phyloP scores from a whole-genome alignment of 75 land plant genomes.

The Cunninghamia lanceolata region DNA sequence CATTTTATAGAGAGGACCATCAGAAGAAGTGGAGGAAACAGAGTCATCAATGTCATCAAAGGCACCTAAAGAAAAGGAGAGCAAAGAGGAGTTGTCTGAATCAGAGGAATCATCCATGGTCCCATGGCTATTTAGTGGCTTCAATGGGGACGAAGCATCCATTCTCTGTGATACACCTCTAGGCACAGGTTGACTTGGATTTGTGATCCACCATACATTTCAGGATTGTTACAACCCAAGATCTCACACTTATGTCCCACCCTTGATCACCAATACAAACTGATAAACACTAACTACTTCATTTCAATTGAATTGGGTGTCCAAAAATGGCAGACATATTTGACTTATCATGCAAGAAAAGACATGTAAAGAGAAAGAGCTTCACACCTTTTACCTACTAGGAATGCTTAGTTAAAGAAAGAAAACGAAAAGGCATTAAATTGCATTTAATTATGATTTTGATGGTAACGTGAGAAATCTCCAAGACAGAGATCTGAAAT shows the following conservation, averaged over 20 bases:
- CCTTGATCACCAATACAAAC: too few species aligned
- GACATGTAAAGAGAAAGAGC: too few species aligned
- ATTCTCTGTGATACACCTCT: slow-evolving; percentile 6
- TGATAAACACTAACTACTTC: neutral
- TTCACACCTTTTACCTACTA: too few species aligned
- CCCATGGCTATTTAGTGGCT: slow-evolving; percentile 10
- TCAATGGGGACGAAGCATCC: slow-evolving; percentile 9
- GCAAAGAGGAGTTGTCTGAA: neutral
- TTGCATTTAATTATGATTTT: too few species aligned
- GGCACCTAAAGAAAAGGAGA: slow-evolving; percentile 10
- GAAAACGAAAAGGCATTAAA: too few species aligned
- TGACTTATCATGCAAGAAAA: neutral
- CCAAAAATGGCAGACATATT: neutral
- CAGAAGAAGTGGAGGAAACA: slow-evolving; percentile 15
- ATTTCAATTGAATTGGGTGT: neutral
- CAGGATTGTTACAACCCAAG: neutral
- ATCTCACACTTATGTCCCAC: neutral
- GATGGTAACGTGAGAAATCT: too few species aligned
- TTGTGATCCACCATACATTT: slow-evolving; percentile 13
- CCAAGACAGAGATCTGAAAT: too few species aligned
- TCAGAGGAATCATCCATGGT: slow-evolving; percentile 13
- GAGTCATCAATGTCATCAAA: slow-evolving; percentile 22
- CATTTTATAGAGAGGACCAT: slow-evolving; percentile 26
- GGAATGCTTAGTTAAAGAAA: too few species aligned
- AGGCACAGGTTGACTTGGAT: neutral